A percentile compares a stretch with the other conserved stretches of the same genome.
These are phyloP conservation scores for Polyporus arcularius DNA, from an alignment of 768 basidiomycete species.

Conservation along the genomic window DNA sequence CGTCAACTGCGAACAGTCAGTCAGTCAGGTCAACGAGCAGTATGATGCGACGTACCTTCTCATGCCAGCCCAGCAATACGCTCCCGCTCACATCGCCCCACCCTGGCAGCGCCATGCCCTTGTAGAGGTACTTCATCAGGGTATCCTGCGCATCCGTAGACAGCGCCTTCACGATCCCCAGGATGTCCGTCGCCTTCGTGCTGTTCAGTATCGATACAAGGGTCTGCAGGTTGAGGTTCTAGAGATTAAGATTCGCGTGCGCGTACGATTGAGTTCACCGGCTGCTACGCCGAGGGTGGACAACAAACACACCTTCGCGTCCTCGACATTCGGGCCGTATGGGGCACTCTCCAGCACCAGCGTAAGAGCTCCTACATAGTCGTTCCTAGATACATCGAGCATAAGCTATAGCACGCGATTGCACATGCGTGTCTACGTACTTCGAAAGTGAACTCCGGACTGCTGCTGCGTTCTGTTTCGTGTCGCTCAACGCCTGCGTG, in stretches of 20 bases:
- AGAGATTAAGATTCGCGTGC: neutral
- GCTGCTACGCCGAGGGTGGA: neutral
- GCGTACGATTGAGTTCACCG: neutral
- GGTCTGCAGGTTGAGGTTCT: constrained; percentile 80
- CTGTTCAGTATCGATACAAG: constrained; percentile 91
- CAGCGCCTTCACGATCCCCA: constrained; percentile 69
- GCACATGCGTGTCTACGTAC: constrained; percentile 43
- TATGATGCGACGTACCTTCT: constrained; percentile 64
- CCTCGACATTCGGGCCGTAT: constrained; percentile 85
- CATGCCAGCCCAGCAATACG: constrained; percentile 88
- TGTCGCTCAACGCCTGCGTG: constrained; percentile 69
- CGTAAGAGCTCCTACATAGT: constrained; percentile 71
- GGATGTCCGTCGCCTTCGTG: constrained; percentile 87
- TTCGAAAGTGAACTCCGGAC: constrained; percentile 75
- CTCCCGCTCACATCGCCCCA: constrained; percentile 66
- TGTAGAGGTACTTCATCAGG: constrained; percentile 98
- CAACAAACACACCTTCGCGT: constrained; percentile 75
- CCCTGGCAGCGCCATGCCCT: constrained; percentile 79
- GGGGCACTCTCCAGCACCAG: constrained; percentile 77
- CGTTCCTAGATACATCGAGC: constrained; percentile 52
- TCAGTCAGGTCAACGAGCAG: no score
- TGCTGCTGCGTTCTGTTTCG: constrained; percentile 69
- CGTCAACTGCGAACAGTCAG: constrained; percentile 88
- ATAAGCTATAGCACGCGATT: neutral
- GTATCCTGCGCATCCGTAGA: constrained; percentile 80